phyloP scores from a whole-genome alignment of 2,329 filamentous ascomycete genomes.

The Xylariomycetidae sp. region DNA sequence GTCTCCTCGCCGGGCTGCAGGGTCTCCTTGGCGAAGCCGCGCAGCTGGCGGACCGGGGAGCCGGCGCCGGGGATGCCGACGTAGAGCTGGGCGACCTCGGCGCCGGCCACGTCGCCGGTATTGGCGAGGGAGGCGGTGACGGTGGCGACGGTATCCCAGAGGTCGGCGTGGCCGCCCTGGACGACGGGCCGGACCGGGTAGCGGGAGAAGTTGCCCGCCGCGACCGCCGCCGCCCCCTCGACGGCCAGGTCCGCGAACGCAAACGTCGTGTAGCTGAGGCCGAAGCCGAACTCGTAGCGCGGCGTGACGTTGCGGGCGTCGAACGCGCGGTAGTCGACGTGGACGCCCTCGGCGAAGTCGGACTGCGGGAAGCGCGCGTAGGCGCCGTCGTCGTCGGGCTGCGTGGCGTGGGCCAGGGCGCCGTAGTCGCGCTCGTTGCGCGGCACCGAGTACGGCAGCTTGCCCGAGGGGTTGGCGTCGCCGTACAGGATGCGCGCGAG shows the following conservation, averaged over 20 bases:
- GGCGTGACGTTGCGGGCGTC: conserved; percentile 50
- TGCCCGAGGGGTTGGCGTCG: conserved; percentile 36
- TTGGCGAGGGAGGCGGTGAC: conserved; percentile 61
- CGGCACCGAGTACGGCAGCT: conserved; percentile 46
- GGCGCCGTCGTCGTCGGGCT: conserved; percentile 42
- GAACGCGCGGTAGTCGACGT: conserved; percentile 61
- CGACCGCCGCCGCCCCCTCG: conserved; percentile 5
- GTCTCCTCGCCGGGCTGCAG: conserved; percentile 41
- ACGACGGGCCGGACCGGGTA: conserved; percentile 32
- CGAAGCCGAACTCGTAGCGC: conserved; percentile 61
- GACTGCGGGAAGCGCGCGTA: conserved; percentile 25
- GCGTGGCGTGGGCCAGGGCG: conserved; percentile 22
- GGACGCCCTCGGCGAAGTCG: conserved; percentile 51
- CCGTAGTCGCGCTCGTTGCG: conserved; percentile 41
- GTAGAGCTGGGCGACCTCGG: conserved; percentile 61
- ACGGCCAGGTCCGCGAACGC: conserved; percentile 41
- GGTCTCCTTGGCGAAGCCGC: conserved; percentile 56
- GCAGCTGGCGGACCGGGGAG: conserved; percentile 42
- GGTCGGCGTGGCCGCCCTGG: conserved; percentile 38
- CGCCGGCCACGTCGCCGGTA: conserved; percentile 53
- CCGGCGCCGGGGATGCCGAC: conserved; percentile 35
- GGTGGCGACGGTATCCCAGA: conserved; percentile 39
- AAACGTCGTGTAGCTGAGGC: conserved; percentile 64
- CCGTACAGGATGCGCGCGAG: conserved; percentile 72
- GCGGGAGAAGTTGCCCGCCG: conserved; percentile 18